phyloP scores from a whole-genome alignment of 805 yeast species.

The Naumovozyma castellii region DNA sequence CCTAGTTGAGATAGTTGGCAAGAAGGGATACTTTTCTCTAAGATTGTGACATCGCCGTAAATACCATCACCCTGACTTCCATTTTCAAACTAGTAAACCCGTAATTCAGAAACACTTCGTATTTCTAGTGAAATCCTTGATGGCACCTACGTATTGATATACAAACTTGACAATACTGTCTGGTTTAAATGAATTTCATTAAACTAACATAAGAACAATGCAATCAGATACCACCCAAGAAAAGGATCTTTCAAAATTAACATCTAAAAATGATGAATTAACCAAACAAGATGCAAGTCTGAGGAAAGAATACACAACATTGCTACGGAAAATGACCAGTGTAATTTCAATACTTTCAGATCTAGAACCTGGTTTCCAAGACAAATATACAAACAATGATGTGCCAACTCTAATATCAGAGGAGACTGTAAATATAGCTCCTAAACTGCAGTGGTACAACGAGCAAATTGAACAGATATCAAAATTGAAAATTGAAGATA shows the following conservation, averaged over 20 bases:
- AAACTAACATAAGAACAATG: background rate
- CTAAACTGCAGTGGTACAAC: conserved; percentile 24
- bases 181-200: too few relatives aligned
- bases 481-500: conserved; percentile 2
- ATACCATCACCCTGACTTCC: too few relatives aligned
- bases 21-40: too few relatives aligned
- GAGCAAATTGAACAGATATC: conserved; percentile 12
- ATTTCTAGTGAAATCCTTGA: too few relatives aligned
- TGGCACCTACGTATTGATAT: too few relatives aligned
- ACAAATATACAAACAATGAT: background rate
- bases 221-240: background rate
- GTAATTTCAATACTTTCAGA: conserved; percentile 13
- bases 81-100: too few relatives aligned
- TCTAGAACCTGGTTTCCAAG: conserved; percentile 1
- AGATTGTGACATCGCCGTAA: too few relatives aligned
- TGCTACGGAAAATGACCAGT: conserved; percentile 26
- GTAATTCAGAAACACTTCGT: too few relatives aligned
- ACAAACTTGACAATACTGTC: too few relatives aligned
- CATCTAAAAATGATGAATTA: conserved; percentile 26
- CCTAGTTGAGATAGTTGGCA: too few relatives aligned
- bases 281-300: conserved; percentile 23
- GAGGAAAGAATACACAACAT: conserved; percentile 25
- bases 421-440: conserved; percentile 11
- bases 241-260: conserved; percentile 8
- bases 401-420: conserved; percentile 11